Evolutionary conservation across 1,284 basidiomycete species (phyloP).

Genomic region (Melampsora occidentalis): DNA sequence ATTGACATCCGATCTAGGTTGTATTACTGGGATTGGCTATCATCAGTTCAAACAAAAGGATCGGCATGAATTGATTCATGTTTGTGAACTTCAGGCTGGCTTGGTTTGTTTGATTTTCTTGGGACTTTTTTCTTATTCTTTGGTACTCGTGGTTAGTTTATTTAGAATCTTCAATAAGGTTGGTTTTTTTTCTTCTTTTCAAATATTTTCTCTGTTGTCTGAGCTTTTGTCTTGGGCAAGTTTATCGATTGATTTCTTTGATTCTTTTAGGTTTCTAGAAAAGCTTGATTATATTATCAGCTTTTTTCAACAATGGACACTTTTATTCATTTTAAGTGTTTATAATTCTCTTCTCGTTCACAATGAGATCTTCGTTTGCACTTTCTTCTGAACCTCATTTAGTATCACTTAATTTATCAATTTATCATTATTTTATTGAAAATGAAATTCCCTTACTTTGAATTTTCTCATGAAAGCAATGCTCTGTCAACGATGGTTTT

Average conservation of each 20-base stretch:
- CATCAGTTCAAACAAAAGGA: constrained; percentile 67
- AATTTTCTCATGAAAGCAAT: too few species aligned
- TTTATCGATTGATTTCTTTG: not conserved
- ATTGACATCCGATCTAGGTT: constrained; percentile 79
- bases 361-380: too few species aligned
- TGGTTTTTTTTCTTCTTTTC: not conserved
- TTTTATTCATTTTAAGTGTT: too few species aligned
- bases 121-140: constrained; percentile 71
- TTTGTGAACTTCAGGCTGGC: constrained; percentile 42
- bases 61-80: constrained; percentile 53
- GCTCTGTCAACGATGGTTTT: too few species aligned
- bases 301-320: not conserved
- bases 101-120: constrained; percentile 60
- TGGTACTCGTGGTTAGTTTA: constrained; percentile 76
- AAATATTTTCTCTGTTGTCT: not conserved
- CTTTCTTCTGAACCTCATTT: too few species aligned
- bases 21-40: constrained; percentile 63
- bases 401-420: too few species aligned
- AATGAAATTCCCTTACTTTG: too few species aligned
- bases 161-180: constrained; percentile 84
- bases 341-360: too few species aligned
- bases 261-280: constrained; percentile 16
- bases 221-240: not conserved
- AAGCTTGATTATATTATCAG: not conserved
- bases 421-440: too few species aligned